phyloP scores from a whole-genome alignment of 1,139 yeast genomes.

The Kodamaea arcana region DNA sequence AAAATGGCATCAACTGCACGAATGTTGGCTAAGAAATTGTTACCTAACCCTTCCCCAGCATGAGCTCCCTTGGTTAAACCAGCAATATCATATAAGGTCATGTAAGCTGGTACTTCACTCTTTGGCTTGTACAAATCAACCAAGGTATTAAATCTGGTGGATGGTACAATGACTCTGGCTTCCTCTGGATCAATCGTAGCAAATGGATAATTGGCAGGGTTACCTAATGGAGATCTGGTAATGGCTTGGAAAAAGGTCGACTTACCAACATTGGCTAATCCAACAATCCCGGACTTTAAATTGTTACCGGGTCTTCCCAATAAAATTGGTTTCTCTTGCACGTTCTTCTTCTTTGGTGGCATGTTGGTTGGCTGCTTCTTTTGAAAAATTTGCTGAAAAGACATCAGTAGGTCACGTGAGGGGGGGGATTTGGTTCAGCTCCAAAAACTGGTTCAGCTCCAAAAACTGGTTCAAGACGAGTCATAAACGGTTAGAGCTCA shows the following conservation, averaged over 20 bases:
- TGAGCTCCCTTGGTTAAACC: conserved; percentile 98
- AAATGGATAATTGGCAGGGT: conserved; percentile 97
- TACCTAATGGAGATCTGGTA: conserved; percentile 88
- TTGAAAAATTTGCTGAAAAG: background rate
- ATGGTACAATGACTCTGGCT: conserved; percentile 95
- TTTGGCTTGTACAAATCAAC: conserved; percentile 74
- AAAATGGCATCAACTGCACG: conserved; percentile 96
- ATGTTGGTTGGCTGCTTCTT: conserved; percentile 42
- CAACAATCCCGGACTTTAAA: conserved; percentile 94
- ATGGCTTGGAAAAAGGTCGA: conserved; percentile 87
- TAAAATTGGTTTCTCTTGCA: conserved; percentile 79
- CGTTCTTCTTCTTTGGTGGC: conserved; percentile 93
- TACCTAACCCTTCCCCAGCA: conserved; percentile 97
- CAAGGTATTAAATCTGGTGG: conserved; percentile 78
- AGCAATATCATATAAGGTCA: conserved; percentile 50
- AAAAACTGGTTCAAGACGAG: no score
- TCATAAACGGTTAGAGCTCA: no score
- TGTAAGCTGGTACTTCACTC: conserved; percentile 85
- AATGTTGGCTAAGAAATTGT: conserved; percentile 79
- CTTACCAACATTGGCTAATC: conserved; percentile 95
- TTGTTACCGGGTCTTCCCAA: conserved; percentile 99
- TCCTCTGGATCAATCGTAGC: conserved; percentile 99
- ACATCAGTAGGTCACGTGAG: no score
- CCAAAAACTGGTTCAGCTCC: no score
- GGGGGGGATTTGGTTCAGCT: no score